These are phyloP conservation scores for Nitzschia putrida DNA, from an alignment of 108 stramenopile species.

Conservation along the genomic window DNA sequence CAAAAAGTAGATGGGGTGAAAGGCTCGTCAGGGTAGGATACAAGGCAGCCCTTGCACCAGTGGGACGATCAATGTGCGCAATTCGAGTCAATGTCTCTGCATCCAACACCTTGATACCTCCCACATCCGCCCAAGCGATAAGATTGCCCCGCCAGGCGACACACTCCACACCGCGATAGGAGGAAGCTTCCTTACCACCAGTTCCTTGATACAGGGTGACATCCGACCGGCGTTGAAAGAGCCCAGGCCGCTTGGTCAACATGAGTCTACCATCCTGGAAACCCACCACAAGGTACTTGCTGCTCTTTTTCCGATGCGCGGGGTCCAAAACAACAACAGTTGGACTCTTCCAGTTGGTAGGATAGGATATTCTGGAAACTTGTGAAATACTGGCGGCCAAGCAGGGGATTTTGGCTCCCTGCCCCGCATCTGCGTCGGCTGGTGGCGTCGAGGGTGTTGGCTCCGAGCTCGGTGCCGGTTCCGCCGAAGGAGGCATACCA, in stretches of 20 bases:
- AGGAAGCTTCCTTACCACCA: conserved; percentile 5
- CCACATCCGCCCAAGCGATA: conserved; percentile 79
- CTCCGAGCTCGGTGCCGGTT: not conserved
- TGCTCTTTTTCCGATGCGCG: conserved; percentile 47
- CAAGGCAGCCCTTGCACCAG: conserved; percentile 67
- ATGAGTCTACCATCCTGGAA: conserved; percentile 70
- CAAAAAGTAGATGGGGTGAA: conserved; percentile 59
- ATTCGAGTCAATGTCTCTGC: conserved; percentile 66
- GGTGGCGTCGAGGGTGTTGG: not conserved
- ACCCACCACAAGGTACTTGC: conserved; percentile 66
- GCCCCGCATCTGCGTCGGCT: not conserved
- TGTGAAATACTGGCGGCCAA: conserved; percentile 29
- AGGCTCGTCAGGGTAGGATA: conserved; percentile 63
- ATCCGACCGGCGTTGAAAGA: conserved; percentile 60
- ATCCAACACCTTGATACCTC: conserved; percentile 76
- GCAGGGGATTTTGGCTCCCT: conserved; percentile 1
- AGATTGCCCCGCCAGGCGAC: conserved; percentile 75
- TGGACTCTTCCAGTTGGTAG: conserved; percentile 42
- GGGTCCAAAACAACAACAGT: conserved; percentile 76
- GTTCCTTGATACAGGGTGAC: conserved; percentile 52
- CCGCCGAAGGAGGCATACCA: conserved; percentile 23
- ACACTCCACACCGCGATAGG: conserved; percentile 57
- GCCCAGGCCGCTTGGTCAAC: conserved; percentile 58
- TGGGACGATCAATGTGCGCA: conserved; percentile 82
- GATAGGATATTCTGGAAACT: conserved; percentile 44